Percentiles rank a stretch among this genome's conserved stretches.
Evolutionary conservation across 2,329 filamentous ascomycete species (phyloP).

Genomic region (Hirsutella thompsonii): DNA sequence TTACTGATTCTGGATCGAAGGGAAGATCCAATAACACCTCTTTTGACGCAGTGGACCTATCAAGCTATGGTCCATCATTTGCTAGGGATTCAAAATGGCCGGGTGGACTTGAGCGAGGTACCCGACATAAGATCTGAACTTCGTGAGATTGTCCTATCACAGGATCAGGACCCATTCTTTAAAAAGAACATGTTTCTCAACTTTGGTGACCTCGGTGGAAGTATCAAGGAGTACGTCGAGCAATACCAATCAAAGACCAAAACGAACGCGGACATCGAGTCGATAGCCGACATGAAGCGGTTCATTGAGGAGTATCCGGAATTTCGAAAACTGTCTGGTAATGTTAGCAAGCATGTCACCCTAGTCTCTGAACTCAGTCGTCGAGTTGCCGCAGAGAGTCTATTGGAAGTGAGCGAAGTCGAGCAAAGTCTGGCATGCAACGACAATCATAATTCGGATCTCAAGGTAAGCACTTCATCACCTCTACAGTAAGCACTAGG

Average conservation of each 20-base stretch:
- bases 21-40: constrained; percentile 86
- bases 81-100: constrained; percentile 86
- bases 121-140: constrained; percentile 77
- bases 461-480: constrained; percentile 52
- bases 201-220: constrained; percentile 88
- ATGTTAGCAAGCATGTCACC: constrained; percentile 97
- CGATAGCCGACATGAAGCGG: constrained; percentile 96
- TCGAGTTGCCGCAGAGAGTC: constrained; percentile 68
- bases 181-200: constrained; percentile 99
- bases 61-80: constrained; percentile 99
- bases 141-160: constrained; percentile 87
- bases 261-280: constrained; percentile 89
- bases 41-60: constrained; percentile 97
- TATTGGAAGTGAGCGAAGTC: constrained; percentile 93
- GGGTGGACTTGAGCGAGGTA: constrained; percentile 75
- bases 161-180: constrained; percentile 97
- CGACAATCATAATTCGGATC: constrained; percentile 80
- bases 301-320: constrained; percentile 99
- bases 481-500: too few relatives aligned
- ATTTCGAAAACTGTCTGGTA: constrained; percentile 91
- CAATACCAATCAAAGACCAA: constrained; percentile 98
- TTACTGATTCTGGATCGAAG: constrained; percentile 80
- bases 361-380: constrained; percentile 87
- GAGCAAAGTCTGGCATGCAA: constrained; percentile 96
- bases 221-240: constrained; percentile 96